Evolutionary conservation across 345 rosid species (phyloP).

Genomic region (Eutrema heterophyllum): DNA sequence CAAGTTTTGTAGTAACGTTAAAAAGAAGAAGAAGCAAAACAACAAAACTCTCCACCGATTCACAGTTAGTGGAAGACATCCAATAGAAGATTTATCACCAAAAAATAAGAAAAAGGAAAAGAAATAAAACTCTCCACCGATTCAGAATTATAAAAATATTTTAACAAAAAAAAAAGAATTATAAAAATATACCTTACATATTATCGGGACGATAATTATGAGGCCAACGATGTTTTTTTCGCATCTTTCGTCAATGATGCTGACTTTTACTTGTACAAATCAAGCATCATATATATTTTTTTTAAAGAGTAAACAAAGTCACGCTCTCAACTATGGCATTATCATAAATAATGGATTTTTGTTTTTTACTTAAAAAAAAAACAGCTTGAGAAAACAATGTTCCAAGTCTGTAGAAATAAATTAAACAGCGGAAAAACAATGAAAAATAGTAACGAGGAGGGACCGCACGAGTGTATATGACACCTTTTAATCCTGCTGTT

Average conservation of each 20-base stretch:
- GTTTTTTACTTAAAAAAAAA: neutral
- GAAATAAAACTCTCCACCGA: slow-evolving; percentile 1
- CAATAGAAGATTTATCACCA: neutral
- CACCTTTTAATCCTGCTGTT: neutral
- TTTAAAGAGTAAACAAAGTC: neutral
- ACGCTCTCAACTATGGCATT: neutral
- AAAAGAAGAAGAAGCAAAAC: slow-evolving; percentile 5
- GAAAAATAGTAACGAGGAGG: slow-evolving; percentile 22
- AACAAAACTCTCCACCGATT: slow-evolving; percentile 9
- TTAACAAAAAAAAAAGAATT: too few relatives aligned
- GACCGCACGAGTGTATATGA: slow-evolving; percentile 29
- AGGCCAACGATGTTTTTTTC: neutral
- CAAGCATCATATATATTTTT: neutral
- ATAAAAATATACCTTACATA: neutral
- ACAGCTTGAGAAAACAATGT: neutral
- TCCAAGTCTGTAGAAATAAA: neutral
- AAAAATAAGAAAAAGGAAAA: neutral
- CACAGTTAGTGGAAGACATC: slow-evolving; percentile 9
- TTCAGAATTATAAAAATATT: neutral
- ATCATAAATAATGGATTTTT: neutral
- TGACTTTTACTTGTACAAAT: slow-evolving; percentile 19
- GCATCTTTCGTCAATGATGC: slow-evolving; percentile 25
- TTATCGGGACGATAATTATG: slow-evolving; percentile 1
- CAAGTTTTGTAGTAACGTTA: neutral
- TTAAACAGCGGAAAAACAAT: slow-evolving; percentile 9